Base-by-base conservation (phyloP, 306 rosid species). In the Comarum palustre region DNA sequence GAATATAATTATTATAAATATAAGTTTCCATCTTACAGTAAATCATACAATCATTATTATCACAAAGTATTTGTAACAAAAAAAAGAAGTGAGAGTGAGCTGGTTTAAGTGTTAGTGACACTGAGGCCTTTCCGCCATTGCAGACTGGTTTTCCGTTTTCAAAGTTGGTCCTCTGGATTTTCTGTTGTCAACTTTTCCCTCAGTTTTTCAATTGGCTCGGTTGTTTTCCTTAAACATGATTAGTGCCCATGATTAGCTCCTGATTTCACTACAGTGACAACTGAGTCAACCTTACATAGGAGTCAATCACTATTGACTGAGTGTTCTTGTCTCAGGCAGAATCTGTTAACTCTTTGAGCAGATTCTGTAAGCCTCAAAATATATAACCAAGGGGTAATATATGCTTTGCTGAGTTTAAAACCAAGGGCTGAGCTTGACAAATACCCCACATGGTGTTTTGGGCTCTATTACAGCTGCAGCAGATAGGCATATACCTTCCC, bases 401-500 rank as follows among this genome's bases (percentile, higher is more conserved):
- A 32, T 59, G 19, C 38, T 27, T 52, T 27, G 22, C 43, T 43
- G 76, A 78, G 72, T 78, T 77, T 36, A 20, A 61, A 77, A 71
- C 43, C 43, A 15, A 72, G 46, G 58, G 66, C 16, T 78, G 69
- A 73, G 78, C 65, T 72, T 74, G 66, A 77, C 73, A 55, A 76
- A 71, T 77, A 74, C 82, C 84, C 86, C 87, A 90, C 90, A 81
- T 77, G 87, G 74, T 61, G 82, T 77, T 55, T 69, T 54, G 82
- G 69, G 78, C 31, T 41, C 81, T 82, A 86, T 78, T 82, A 78
- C 91, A 92, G 89, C 89, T 79, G 79, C 89, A 55, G 52, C 43
- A 41, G 22, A 52, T 38, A 20, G 50, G 75, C 75, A 60, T 89
- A 88, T 92, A 84, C 98, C 90, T 92, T 90, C 82, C 93, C 96